These are phyloP conservation scores for Ceratocystis eucalypticola DNA, from an alignment of 2,329 filamentous ascomycete species.

Conservation along the genomic window DNA sequence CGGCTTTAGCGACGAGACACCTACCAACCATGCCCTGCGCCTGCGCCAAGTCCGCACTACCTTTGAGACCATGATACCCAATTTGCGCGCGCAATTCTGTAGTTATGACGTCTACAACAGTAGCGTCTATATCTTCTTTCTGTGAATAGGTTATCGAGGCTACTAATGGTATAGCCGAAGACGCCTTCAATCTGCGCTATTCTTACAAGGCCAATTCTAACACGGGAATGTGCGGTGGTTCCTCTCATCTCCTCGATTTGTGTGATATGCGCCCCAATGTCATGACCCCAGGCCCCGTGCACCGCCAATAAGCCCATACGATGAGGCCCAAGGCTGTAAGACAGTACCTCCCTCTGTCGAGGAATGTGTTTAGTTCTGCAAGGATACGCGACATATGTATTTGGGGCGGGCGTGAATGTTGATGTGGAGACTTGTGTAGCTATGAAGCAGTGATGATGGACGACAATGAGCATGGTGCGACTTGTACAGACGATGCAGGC, in stretches of 20 bases:
- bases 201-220: conserved; percentile 15
- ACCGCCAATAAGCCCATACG: conserved; percentile 22
- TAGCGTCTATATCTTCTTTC: conserved; percentile 23
- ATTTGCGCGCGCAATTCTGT: conserved; percentile 23
- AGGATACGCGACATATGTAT: background rate
- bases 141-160: conserved; percentile 21
- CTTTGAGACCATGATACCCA: conserved; percentile 22
- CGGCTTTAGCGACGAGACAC: background rate
- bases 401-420: background rate
- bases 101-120: conserved; percentile 19
- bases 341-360: background rate
- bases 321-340: conserved; percentile 8
- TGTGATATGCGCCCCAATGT: conserved; percentile 20
- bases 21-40: conserved; percentile 15
- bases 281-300: conserved; percentile 22
- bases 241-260: conserved; percentile 22
- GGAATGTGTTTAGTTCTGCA: background rate
- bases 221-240: conserved; percentile 18
- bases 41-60: conserved; percentile 19
- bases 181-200: conserved; percentile 21
- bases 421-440: background rate
- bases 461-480: background rate
- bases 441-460: background rate
- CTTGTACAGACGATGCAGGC: background rate
- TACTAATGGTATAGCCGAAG: conserved; percentile 18